Evolutionary conservation across 495 filamentous ascomycete genomes (phyloP).

Genomic region (Annulohypoxylon moriforme): DNA sequence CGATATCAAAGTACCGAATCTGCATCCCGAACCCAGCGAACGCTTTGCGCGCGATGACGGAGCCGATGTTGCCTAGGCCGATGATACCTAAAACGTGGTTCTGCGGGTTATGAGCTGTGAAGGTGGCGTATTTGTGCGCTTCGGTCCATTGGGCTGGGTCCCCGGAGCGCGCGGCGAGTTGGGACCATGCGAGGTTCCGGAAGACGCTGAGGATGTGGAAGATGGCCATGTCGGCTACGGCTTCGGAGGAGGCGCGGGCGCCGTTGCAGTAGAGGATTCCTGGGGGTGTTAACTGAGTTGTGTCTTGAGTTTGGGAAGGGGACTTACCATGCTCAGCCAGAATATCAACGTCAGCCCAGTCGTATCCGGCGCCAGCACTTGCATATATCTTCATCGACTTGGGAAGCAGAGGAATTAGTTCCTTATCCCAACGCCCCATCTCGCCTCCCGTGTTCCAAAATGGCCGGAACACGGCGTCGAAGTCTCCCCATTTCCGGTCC

Average conservation of each 20-base stretch:
- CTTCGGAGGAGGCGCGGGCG: conserved; percentile 1
- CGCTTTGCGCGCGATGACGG: neutral
- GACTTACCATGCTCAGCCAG: neutral
- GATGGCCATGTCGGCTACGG: conserved; percentile 7
- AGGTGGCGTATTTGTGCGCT: neutral
- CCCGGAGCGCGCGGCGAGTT: conserved; percentile 1
- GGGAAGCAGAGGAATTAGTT: neutral
- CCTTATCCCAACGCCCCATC: conserved; percentile 2
- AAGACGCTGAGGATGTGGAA: conserved; percentile 1
- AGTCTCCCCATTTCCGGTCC: conserved; percentile 6
- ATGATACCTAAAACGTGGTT: neutral
- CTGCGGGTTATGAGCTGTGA: neutral
- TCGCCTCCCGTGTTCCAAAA: conserved; percentile 7
- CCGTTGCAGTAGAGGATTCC: conserved; percentile 9
- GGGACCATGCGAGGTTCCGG: conserved; percentile 3
- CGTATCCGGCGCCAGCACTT: neutral
- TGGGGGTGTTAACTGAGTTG: neutral
- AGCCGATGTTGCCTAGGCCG: neutral
- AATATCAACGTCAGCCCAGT: conserved; percentile 2
- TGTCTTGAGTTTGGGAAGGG: neutral
- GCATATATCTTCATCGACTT: conserved; percentile 8
- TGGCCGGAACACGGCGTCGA: conserved; percentile 8
- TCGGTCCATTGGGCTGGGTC: neutral
- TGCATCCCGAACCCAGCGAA: neutral
- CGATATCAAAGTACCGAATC: neutral